These are phyloP conservation scores for Acanthamoeba castellanii DNA, from an alignment of 208 protist species.

Conservation along the genomic window DNA sequence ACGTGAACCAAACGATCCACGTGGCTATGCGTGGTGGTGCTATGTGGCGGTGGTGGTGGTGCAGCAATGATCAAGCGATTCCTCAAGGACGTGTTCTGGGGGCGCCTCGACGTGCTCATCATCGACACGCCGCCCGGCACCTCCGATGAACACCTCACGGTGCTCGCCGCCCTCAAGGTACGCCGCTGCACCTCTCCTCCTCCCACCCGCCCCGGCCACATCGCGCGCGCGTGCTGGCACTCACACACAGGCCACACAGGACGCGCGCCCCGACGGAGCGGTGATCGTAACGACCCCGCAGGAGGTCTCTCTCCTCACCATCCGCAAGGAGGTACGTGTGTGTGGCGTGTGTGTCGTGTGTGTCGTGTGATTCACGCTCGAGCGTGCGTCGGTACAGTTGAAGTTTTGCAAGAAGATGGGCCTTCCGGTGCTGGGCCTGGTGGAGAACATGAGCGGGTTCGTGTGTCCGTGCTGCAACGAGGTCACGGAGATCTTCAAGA, in stretches of 20 bases:
- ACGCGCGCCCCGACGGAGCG: conserved; percentile 75
- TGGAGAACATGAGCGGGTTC: conserved; percentile 82
- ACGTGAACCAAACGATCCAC: too few relatives aligned
- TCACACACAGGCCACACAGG: too few relatives aligned
- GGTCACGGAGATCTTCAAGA: conserved; percentile 61
- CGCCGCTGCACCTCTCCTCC: background rate
- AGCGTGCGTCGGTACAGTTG: conserved; percentile 21
- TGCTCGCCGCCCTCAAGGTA: conserved; percentile 94
- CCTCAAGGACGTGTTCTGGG: conserved; percentile 98
- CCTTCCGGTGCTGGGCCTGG: conserved; percentile 70
- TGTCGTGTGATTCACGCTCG: too few relatives aligned
- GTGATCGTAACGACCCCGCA: conserved; percentile 96
- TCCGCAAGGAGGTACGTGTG: conserved; percentile 58
- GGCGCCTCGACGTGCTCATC: conserved; percentile 97
- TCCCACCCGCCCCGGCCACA: background rate
- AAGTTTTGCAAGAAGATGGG: conserved; percentile 75
- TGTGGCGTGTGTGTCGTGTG: too few relatives aligned
- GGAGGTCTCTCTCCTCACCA: conserved; percentile 53
- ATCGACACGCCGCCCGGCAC: conserved; percentile 99
- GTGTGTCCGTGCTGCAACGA: conserved; percentile 77
- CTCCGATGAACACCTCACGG: conserved; percentile 99
- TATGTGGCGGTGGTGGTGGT: too few relatives aligned
- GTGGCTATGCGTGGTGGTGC: background rate
- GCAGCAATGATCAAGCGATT: conserved; percentile 98
- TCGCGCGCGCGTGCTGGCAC: too few relatives aligned